Evolutionary conservation across 441 rosid genomes (phyloP).

Genomic region (Sinapis alba): DNA sequence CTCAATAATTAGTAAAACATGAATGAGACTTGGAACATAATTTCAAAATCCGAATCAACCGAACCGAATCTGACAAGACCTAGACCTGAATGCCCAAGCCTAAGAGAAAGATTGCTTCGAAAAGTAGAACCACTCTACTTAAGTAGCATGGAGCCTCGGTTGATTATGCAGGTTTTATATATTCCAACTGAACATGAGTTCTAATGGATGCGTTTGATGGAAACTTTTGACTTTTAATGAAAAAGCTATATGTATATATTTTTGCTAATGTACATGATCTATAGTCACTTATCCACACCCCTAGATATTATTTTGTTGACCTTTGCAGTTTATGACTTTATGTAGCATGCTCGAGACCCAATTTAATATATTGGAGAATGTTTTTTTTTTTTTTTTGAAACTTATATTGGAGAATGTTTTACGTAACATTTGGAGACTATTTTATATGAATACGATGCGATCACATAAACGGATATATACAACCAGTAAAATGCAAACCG

Average conservation of each 20-base stretch:
- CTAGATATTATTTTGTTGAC: slow-evolving; percentile 27
- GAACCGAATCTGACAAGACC: neutral
- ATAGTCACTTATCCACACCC: slow-evolving; percentile 14
- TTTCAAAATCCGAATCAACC: neutral
- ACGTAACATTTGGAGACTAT: too few species aligned
- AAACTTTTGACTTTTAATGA: neutral
- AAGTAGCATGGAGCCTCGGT: too few species aligned
- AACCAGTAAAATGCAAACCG: too few species aligned
- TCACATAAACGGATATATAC: too few species aligned
- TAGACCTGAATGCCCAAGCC: too few species aligned
- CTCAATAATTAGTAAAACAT: neutral
- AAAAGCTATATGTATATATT: neutral
- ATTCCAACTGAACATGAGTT: too few species aligned
- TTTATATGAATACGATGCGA: too few species aligned
- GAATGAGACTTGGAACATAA: neutral
- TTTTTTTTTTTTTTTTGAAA: too few species aligned
- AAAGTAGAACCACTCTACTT: neutral
- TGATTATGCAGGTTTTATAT: too few species aligned
- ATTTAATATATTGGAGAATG: neutral
- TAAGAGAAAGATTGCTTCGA: neutral
- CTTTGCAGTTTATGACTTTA: slow-evolving; percentile 11
- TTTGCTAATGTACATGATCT: neutral
- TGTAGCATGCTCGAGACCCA: slow-evolving; percentile 31
- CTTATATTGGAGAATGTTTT: too few species aligned
- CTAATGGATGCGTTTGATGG: too few species aligned